These are phyloP conservation scores for Botrytis galanthina DNA, from an alignment of 2,329 filamentous ascomycete species.

Conservation along the genomic window DNA sequence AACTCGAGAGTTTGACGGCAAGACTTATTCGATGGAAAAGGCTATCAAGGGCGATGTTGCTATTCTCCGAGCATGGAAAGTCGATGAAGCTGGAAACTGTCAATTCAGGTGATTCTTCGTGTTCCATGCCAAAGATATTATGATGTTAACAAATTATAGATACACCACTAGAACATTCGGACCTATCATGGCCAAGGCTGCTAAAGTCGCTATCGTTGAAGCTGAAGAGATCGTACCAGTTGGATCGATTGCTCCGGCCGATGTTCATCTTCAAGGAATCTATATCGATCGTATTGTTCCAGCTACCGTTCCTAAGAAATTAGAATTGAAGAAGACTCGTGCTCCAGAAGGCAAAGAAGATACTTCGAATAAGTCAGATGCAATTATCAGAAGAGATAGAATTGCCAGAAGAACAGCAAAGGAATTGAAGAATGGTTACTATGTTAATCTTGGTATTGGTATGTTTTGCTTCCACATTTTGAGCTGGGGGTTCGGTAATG, in stretches of 20 bases:
- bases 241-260: constrained; percentile 69
- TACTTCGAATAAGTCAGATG: constrained; percentile 54
- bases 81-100: constrained; percentile 73
- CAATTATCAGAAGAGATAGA: constrained; percentile 59
- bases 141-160: constrained; percentile 6
- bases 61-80: constrained; percentile 74
- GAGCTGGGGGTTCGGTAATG: neutral
- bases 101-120: constrained; percentile 19
- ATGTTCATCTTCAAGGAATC: constrained; percentile 76
- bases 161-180: constrained; percentile 75
- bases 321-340: constrained; percentile 61
- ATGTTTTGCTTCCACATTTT: neutral
- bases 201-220: constrained; percentile 73
- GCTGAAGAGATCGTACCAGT: constrained; percentile 77
- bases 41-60: constrained; percentile 73
- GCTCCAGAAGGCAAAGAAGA: constrained; percentile 73
- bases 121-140: constrained; percentile 31
- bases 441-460: constrained; percentile 80
- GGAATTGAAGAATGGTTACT: constrained; percentile 74
- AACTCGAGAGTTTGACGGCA: constrained; percentile 69
- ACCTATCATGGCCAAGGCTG: constrained; percentile 76
- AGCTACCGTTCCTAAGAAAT: constrained; percentile 65
- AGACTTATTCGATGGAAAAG: constrained; percentile 73
- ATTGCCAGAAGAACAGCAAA: constrained; percentile 76
- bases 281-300: constrained; percentile 78